These are phyloP conservation scores for Trichomonas vaginalis DNA, from an alignment of 208 protist genomes.

Conservation along the genomic window DNA sequence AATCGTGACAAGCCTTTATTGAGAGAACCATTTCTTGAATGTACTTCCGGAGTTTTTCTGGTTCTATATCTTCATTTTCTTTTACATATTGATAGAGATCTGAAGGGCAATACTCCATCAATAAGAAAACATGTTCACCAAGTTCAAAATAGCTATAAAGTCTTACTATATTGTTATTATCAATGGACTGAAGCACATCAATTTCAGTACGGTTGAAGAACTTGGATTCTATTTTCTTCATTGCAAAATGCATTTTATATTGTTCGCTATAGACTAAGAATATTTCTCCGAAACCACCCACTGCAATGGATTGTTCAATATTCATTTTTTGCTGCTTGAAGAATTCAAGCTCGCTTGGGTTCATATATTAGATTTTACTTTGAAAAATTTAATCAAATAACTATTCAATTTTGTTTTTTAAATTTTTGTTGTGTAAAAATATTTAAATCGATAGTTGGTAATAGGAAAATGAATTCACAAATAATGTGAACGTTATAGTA, in stretches of 20 bases:
- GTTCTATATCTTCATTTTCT: background rate
- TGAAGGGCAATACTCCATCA: background rate
- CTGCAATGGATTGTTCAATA: background rate
- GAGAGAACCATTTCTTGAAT: background rate
- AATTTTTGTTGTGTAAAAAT: too few species aligned
- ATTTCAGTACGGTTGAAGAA: background rate
- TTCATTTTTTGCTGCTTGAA: background rate
- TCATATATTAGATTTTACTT: too few species aligned
- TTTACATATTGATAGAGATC: background rate
- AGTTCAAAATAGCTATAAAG: background rate
- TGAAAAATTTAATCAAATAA: too few species aligned
- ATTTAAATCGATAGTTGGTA: too few species aligned
- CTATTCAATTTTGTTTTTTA: too few species aligned
- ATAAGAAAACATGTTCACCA: background rate
- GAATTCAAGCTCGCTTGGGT: background rate
- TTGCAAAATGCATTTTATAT: background rate
- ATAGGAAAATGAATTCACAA: too few species aligned
- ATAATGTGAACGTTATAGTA: too few species aligned
- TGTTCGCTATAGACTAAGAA: background rate
- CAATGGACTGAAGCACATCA: background rate
- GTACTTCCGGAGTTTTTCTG: background rate
- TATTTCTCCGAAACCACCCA: background rate
- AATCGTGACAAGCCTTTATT: conserved; percentile 45
- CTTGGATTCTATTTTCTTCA: background rate
- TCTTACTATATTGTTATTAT: background rate